Percentiles rank a stretch among this genome's conserved stretches.
These are phyloP conservation scores for Lactifluus volemus DNA, from an alignment of 768 basidiomycete genomes.

Conservation along the genomic window DNA sequence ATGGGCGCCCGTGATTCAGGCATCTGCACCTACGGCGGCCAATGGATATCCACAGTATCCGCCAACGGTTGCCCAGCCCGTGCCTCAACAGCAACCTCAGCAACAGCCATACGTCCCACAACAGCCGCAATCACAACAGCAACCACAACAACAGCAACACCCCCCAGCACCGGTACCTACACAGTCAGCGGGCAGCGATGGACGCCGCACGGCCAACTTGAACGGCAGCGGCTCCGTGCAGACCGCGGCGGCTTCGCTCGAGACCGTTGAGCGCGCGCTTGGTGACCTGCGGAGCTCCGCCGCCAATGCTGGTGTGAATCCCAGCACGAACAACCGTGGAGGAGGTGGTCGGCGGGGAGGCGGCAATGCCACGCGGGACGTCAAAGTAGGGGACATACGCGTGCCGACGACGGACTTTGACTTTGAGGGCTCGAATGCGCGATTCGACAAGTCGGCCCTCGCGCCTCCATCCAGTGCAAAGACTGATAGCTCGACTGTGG, in stretches of 20 bases:
- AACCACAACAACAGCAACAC: conserved; percentile 4
- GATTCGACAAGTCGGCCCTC: conserved; percentile 67
- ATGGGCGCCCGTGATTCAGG: conserved; percentile 27
- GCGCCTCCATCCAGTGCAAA: conserved; percentile 22
- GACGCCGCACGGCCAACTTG: conserved; percentile 25
- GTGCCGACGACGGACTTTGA: conserved; percentile 78
- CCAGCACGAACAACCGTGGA: conserved; percentile 28
- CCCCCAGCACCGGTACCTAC: background rate
- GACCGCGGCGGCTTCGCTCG: conserved; percentile 64
- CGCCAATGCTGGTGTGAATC: conserved; percentile 23
- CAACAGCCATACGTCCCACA: conserved; percentile 22
- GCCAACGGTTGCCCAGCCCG: conserved; percentile 21
- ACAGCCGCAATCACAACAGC: conserved; percentile 15
- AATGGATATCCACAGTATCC: conserved; percentile 21
- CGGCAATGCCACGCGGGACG: conserved; percentile 12
- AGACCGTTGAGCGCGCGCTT: conserved; percentile 56
- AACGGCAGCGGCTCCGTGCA: conserved; percentile 45
- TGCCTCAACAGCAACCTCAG: conserved; percentile 15
- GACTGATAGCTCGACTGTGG: conserved; percentile 26
- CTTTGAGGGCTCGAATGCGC: conserved; percentile 67
- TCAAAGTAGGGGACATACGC: conserved; percentile 32
- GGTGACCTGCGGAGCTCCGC: conserved; percentile 37
- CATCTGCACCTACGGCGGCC: conserved; percentile 37
- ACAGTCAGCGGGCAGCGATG: conserved; percentile 22
- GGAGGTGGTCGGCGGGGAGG: conserved; percentile 27